Evolutionary conservation across 805 yeast species (phyloP), one percentile per base, ranked within the genome.

Genomic region (Candida taoyuanica): DNA sequence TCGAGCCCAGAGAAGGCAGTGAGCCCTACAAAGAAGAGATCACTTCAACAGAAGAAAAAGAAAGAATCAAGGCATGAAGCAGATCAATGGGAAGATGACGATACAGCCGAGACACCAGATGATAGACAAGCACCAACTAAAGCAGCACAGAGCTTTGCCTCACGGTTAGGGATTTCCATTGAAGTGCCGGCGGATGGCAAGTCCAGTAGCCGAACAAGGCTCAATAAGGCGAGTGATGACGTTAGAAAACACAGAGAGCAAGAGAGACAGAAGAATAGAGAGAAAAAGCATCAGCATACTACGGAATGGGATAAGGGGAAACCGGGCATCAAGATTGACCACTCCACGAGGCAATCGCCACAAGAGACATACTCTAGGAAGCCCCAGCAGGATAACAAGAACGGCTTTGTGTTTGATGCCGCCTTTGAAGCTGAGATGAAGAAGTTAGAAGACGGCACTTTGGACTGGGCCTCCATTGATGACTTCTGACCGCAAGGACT

Each of bases 401-500:
- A 34, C 24, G 40, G 14, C 19, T 7, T 7, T 15, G 19, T 13
- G 16, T 8, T 28, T 8, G 31, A 28, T 28, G 29, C 36, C 27
- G 34, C 25, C 6, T 30, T 41, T 5, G 34, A 37, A 15, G 41
- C 32, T 14, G 51, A 43, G 27, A 34, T 34, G 19, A 30, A 32
- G 39, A 20, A 36, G 24, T 33, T 44, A 14, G 47, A 49, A 7
- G 50, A 42, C 12, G 56, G 53, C 17, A 39, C 25, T 9, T 9
- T 34, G 5, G 44, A 49, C 18, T 52, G 57, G 57, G 51, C 55
- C 5, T 50, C 43, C 24, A 34, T 47, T 23, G 53, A 45, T 30
- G 53, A 49, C 35, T n/a, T n/a, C n/a, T n/a, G n/a, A n/a, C n/a
- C n/a, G n/a, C n/a, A n/a, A n/a, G n/a, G n/a, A n/a, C n/a, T n/a